Evolutionary conservation across 192 early-diverging fungal genomes (phyloP), one percentile per base, ranked within the genome.

Genomic region (Backusella luteola): DNA sequence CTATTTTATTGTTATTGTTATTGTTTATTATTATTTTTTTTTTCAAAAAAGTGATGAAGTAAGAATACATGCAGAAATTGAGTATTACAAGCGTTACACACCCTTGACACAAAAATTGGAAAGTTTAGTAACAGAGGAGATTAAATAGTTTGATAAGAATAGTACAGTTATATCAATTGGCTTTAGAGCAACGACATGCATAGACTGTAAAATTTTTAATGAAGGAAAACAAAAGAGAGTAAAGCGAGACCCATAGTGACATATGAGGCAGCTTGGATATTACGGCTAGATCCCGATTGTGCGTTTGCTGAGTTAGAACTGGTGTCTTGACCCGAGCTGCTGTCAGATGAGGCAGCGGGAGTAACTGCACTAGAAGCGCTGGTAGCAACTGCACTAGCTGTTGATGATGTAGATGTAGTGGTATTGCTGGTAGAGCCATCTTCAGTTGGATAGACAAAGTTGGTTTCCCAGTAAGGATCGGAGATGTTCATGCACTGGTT

Each of bases 401-500:
- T 6, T 23, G 36, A 7, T 19, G 53, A 59, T 21, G 73, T 23
- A 19, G 53, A 59, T 21, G 73, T 23, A 19, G 73, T 21, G 26
- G 38, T 46, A 38, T 35, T 19, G 42, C 49, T n/a, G 5, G 36
- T 46, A 19, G 74, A 67, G 8, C 41, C 44, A 29, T 34, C 36
- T 15, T 38, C 72, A 39, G 80, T 73, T 56, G 80, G 74, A 46
- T 77, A 84, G 39, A 67, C 66, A 72, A 81, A 76, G 69, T 52
- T 66, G 5, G 49, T 36, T 72, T 85, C 84, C 78, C 77, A 79
- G 41, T 85, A 85, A 53, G 81, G 78, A 34, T 82, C 56, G 36
- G 76, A 46, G 52, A 80, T 73, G 29, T 80, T 75, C 41, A 80
- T 77, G 59, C 84, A 85, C 23, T 77, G 29, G 67, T 76, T 77